Evolutionary conservation across 202 grass and related monocot species (phyloP), one percentile per base, ranked within the genome.

Genomic region (Setaria italica): DNA sequence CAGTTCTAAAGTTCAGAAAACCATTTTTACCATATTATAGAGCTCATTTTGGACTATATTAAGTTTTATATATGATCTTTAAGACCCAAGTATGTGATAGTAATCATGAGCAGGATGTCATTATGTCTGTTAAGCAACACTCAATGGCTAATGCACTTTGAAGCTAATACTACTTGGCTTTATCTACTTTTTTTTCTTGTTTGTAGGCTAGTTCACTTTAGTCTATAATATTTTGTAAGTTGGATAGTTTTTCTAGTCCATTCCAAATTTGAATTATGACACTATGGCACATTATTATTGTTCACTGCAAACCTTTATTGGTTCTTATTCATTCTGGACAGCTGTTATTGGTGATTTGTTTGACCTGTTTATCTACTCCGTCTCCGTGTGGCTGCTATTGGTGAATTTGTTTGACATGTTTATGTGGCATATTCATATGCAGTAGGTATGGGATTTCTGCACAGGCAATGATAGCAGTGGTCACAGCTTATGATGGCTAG

Each of bases 401-500:
- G 34, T 67, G 56, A 9, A 62, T 85, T 68, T 72, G 53, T 54
- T 25, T 53, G 16, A 80, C 56, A 5, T 4, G 67, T 54, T 37
- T 76, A 3, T 63, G 21, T 66, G 60, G 42, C 69, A 55, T 74
- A 25, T 41, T 87, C 43, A 87, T 79, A 45, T 92, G 84, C 90
- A 92, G 90, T 82, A 88, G 88, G 17, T 95, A 92, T 87, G 93
- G 90, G 66, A 95, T 95, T 89, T 85, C 90, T 68, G 93, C 93
- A 86, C 93, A 95, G 34, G 90, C 93, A 72, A 63, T 95, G 85
- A 95, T 90, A 43, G 90, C 93, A 47, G 93, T 95, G 16, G 81
- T 95, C 25, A 92, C 80, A 77, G 93, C 93, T 58, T 86, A 95
- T 16, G 93, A 95, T 51, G 93, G 93, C 11, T 77, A 88, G 5